phyloP scores from a whole-genome alignment of 2,329 filamentous ascomycete genomes.

The Coniosporium tulheliwenetii region DNA sequence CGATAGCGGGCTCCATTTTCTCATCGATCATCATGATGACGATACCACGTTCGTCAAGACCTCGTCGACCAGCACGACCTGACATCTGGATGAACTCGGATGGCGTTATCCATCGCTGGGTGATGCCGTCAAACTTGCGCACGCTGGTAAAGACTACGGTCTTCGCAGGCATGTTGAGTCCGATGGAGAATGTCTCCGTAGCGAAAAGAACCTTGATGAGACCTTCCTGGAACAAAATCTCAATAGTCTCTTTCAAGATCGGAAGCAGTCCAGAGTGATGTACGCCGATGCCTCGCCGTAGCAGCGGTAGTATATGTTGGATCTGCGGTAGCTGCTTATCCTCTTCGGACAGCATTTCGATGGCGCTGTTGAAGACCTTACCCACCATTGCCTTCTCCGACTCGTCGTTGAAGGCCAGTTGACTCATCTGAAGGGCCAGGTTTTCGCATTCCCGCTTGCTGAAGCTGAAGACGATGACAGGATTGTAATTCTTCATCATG shows the following conservation, averaged over 20 bases:
- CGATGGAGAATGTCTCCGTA: constrained; percentile 97
- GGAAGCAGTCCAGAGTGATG: constrained; percentile 93
- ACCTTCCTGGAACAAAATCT: constrained; percentile 96
- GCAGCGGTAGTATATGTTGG: constrained; percentile 69
- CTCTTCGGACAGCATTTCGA: constrained; percentile 82
- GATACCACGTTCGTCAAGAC: constrained; percentile 92
- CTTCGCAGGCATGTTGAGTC: constrained; percentile 97
- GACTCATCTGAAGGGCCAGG: constrained; percentile 73
- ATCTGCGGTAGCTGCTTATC: constrained; percentile 85
- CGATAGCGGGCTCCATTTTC: constrained; percentile 86
- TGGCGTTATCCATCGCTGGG: constrained; percentile 70
- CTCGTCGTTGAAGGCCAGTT: constrained; percentile 87
- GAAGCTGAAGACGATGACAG: constrained; percentile 98
- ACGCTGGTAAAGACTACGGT: constrained; percentile 98
- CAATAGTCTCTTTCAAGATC: constrained; percentile 95
- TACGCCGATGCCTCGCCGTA: constrained; percentile 86
- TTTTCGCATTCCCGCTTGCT: constrained; percentile 94
- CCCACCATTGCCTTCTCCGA: constrained; percentile 88
- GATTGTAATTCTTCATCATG: constrained; percentile 92
- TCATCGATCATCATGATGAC: constrained; percentile 99
- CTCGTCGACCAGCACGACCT: constrained; percentile 87
- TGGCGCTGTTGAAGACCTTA: constrained; percentile 86
- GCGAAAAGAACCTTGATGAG: constrained; percentile 96
- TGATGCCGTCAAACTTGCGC: constrained; percentile 80
- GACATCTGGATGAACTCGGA: constrained; percentile 99